Base-by-base conservation (phyloP, 495 filamentous ascomycete genomes). In the Clohesyomyces aquaticus region DNA sequence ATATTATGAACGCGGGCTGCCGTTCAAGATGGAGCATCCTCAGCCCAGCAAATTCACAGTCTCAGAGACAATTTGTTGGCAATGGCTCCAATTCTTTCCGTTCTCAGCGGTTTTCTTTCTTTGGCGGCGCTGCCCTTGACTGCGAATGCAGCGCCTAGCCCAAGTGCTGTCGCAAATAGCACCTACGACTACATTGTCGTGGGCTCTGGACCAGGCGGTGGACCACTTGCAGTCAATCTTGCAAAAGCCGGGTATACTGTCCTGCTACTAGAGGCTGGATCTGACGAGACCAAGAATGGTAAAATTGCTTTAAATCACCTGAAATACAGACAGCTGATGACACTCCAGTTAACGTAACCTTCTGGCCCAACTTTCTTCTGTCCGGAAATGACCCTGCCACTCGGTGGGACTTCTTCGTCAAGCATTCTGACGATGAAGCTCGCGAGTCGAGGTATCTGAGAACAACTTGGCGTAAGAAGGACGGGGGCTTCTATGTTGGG, bases 111-210 rank as follows among this genome's bases (percentile, higher is more conserved):
- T 16, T 32, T 56, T n/a, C 23, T 52, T 14, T 29, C 43, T 18
- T 28, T 66, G 6, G 63, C 63, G 11, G 22, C 57, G 21, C 47
- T 32, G n/a, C 29, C 22, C 21, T 22, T 46, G 8, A 4, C 47
- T 1, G 26, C 23, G 26, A 18, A 27, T 11, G 23, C 52, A 21
- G 23, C 52, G n/a, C 23, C 45, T 1, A 19, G 53, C 8, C 27
- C 57, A 22, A 4, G 50, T 16, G 3, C 41, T n/a, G 50, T 53
- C n/a, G 25, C 48, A 41, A 61, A 66, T 42, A 66, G 55, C 1
- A 61, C 63, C 52, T 71, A 71, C 49, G 69, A 72, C 16, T 72
- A 70, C 46, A 63, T 72, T 38, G 63, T 72, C 16, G 63, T 72
- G 1, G 69, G 69, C 10, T 43, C 55, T 25, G 69, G 69, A 1